These are phyloP conservation scores for Hirschioporus abietinus DNA, from an alignment of 768 basidiomycete species.

Conservation along the genomic window DNA sequence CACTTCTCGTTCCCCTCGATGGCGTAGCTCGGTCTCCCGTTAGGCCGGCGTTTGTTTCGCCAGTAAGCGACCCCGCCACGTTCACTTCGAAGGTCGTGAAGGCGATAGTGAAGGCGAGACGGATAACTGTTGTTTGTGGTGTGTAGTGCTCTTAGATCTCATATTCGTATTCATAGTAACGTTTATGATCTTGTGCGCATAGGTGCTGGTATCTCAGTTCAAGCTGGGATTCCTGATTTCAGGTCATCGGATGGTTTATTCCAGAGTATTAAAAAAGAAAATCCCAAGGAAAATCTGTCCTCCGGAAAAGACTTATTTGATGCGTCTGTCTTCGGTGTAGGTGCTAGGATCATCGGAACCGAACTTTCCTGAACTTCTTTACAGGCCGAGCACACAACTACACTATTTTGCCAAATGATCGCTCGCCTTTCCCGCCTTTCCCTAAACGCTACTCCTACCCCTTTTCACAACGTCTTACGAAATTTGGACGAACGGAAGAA, in stretches of 20 bases:
- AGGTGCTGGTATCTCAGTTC: constrained; percentile 89
- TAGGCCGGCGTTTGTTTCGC: neutral
- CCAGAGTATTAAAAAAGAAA: constrained; percentile 68
- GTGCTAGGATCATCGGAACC: neutral
- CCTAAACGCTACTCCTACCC: constrained; percentile 65
- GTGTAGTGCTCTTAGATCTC: constrained; percentile 25
- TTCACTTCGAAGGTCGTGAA: constrained; percentile 40
- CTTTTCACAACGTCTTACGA: constrained; percentile 74
- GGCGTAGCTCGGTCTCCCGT: neutral
- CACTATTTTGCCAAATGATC: constrained; percentile 86
- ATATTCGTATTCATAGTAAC: constrained; percentile 8
- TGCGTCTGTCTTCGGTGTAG: constrained; percentile 83
- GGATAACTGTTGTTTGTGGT: constrained; percentile 87
- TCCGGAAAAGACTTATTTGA: constrained; percentile 89
- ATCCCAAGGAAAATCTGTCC: constrained; percentile 62
- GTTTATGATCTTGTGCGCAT: constrained; percentile 7
- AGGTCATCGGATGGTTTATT: constrained; percentile 78
- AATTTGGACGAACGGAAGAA: constrained; percentile 68
- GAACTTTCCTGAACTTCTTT: constrained; percentile 10
- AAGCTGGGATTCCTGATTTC: constrained; percentile 88
- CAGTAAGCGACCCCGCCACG: neutral
- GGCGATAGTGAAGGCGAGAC: constrained; percentile 71
- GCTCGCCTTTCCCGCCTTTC: constrained; percentile 74
- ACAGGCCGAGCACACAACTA: constrained; percentile 70
- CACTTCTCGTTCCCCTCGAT: neutral